These are phyloP conservation scores for Starmera caribaea DNA, from an alignment of 805 yeast genomes.

Conservation along the genomic window DNA sequence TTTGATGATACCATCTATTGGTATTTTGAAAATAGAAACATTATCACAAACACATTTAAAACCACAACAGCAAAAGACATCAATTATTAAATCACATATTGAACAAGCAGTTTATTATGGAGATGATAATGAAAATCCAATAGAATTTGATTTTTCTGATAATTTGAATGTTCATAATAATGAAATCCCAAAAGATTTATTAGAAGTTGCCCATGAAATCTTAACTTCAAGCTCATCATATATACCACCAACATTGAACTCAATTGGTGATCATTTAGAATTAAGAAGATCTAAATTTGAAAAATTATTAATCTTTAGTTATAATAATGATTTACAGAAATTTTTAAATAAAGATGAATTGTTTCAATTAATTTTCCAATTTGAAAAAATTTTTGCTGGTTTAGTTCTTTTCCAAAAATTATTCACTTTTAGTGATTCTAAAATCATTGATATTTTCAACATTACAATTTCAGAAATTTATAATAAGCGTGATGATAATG, in stretches of 20 bases:
- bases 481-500: constrained; percentile 7
- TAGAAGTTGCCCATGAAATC: constrained; percentile 44
- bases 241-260: constrained; percentile 42
- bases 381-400: constrained; percentile 41
- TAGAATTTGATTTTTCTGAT: constrained; percentile 36
- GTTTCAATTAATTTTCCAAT: constrained; percentile 26
- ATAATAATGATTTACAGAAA: constrained; percentile 32
- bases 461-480: constrained; percentile 3
- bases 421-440: not conserved
- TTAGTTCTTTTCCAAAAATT: constrained; percentile 27
- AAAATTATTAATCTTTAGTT: constrained; percentile 35
- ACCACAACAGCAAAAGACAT: constrained; percentile 10
- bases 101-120: constrained; percentile 77
- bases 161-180: constrained; percentile 33
- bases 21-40: constrained; percentile 52
- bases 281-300: constrained; percentile 36
- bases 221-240: constrained; percentile 45
- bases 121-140: constrained; percentile 30
- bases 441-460: not conserved
- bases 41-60: constrained; percentile 13
- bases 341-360: constrained; percentile 26
- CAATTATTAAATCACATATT: constrained; percentile 58
- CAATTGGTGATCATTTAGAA: constrained; percentile 40
- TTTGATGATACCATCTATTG: constrained; percentile 43
- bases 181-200: constrained; percentile 43